Conservation (phyloP, 257 asterid species). For the Capsicum chinense region DNA sequence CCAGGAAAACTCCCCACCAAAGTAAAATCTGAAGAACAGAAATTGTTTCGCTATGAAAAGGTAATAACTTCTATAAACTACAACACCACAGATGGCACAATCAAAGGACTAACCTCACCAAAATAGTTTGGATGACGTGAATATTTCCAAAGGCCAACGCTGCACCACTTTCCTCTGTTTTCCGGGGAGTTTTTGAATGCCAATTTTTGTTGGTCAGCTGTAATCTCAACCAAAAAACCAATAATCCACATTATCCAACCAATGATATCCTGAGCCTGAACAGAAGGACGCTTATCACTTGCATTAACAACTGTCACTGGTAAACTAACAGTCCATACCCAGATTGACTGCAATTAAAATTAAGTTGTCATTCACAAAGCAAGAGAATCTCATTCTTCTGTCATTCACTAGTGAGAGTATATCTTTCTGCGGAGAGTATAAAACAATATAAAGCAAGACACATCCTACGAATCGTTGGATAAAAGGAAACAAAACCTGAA, state of each 20-base stretch:
- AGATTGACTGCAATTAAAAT: slow-evolving; percentile 64
- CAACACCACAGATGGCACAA: neutral
- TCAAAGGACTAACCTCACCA: slow-evolving; percentile 72
- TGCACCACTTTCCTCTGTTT: slow-evolving; percentile 88
- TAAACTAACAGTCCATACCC: slow-evolving; percentile 99
- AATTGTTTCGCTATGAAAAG: neutral
- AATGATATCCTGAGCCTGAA: slow-evolving; percentile 66
- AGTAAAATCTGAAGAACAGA: slow-evolving; percentile 68
- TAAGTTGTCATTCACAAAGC: neutral
- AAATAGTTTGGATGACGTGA: slow-evolving; percentile 98
- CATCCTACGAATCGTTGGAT: neutral
- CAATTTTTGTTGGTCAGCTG: slow-evolving; percentile 89
- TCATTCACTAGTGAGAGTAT: neutral
- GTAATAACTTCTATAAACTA: neutral
- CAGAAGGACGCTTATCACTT: slow-evolving; percentile 63
- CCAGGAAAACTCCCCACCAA: slow-evolving; percentile 97
- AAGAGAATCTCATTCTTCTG: slow-evolving; percentile 1
- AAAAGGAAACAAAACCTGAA: slow-evolving; percentile 62
- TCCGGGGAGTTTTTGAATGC: slow-evolving; percentile 67
- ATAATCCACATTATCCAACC: slow-evolving; percentile 87
- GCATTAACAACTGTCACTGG: slow-evolving; percentile 93
- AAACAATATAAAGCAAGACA: slow-evolving; percentile 4
- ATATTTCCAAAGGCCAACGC: slow-evolving; percentile 81
- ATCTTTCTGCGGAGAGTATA: neutral
- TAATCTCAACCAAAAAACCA: slow-evolving; percentile 75